Evolutionary conservation across 768 basidiomycete genomes (phyloP).

Genomic region (Leccinum disarticulatum): DNA sequence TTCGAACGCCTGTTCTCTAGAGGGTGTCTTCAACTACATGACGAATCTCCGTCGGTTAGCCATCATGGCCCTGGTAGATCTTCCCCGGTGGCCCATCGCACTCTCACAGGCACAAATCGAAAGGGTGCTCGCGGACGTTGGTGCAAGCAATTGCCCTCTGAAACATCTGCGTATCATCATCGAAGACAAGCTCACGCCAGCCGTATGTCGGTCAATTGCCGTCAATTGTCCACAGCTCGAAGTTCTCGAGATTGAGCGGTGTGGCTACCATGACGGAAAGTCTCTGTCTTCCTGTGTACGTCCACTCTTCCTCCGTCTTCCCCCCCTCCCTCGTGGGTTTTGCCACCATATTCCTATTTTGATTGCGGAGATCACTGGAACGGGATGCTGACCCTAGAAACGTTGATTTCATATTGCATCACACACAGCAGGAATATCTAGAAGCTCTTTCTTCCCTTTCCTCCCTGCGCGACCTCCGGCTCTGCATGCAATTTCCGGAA

Average conservation of each 20-base stretch:
- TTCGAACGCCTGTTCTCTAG: slow-evolving; percentile 34
- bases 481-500: slow-evolving; percentile 38
- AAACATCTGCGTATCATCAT: slow-evolving; percentile 36
- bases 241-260: slow-evolving; percentile 35
- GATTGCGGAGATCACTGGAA: slow-evolving; percentile 18
- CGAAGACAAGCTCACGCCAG: slow-evolving; percentile 36
- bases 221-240: slow-evolving; percentile 32
- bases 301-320: slow-evolving; percentile 20
- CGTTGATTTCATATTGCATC: slow-evolving; percentile 28
- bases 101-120: slow-evolving; percentile 35
- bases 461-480: slow-evolving; percentile 30
- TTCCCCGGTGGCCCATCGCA: slow-evolving; percentile 37
- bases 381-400: slow-evolving; percentile 33
- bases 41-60: slow-evolving; percentile 30
- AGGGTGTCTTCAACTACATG: slow-evolving; percentile 32
- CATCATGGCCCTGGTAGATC: slow-evolving; percentile 34
- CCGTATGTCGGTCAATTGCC: slow-evolving; percentile 31
- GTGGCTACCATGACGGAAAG: slow-evolving; percentile 39
- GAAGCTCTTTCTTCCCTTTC: slow-evolving; percentile 31
- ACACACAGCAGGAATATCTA: slow-evolving; percentile 35
- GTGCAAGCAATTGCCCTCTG: slow-evolving; percentile 33
- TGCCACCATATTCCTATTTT: slow-evolving; percentile 22
- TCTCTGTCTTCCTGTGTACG: slow-evolving; percentile 36
- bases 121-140: slow-evolving; percentile 28
- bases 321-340: slow-evolving; percentile 12